Percentiles rank a stretch among this genome's conserved stretches.
phyloP scores from a whole-genome alignment of 768 basidiomycete species.

The Lactarius akahatsu region DNA sequence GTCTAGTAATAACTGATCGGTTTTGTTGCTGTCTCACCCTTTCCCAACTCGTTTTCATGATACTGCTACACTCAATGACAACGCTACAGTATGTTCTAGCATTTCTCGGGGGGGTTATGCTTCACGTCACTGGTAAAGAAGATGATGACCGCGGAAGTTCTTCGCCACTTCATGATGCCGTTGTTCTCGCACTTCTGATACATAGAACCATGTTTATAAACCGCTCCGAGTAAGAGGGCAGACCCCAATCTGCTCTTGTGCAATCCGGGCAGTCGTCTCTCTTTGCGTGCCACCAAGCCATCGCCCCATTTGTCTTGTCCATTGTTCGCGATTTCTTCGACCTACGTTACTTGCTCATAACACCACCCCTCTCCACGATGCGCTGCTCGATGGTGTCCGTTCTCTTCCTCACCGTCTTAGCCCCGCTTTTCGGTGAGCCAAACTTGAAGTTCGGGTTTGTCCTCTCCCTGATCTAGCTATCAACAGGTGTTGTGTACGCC shows the following conservation, averaged over 20 bases:
- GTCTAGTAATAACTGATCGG: too few species aligned
- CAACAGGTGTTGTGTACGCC: constrained; percentile 1
- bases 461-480: neutral
- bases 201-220: neutral
- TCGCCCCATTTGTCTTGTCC: neutral
- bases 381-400: neutral
- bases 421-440: neutral
- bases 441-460: neutral
- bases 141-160: too few species aligned
- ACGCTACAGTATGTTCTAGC: too few species aligned
- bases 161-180: neutral
- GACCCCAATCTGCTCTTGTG: neutral
- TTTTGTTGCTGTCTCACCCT: too few species aligned
- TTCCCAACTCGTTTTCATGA: too few species aligned
- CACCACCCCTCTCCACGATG: neutral
- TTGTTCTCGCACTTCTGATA: neutral
- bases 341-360: neutral
- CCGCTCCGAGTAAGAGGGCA: neutral
- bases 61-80: too few species aligned
- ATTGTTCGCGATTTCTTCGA: neutral
- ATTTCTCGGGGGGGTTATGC: too few species aligned
- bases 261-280: neutral
- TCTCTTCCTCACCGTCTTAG: neutral
- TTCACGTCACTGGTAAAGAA: too few species aligned
- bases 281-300: neutral